Evolutionary conservation across 2,329 filamentous ascomycete species (phyloP).

Genomic region (Cladophialophora bantiana): DNA sequence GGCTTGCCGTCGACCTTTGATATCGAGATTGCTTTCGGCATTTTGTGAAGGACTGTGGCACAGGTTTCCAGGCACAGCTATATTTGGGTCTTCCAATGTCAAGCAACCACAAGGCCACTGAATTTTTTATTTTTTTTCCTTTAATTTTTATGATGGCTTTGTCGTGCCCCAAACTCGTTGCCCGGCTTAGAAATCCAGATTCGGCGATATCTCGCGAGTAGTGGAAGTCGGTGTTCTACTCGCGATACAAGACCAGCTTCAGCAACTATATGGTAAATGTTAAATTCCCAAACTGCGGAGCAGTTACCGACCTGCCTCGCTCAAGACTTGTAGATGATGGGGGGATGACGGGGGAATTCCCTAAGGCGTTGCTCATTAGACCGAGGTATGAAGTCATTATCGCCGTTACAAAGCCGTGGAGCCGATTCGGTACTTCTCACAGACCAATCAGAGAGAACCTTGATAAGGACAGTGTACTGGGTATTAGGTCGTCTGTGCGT

Average conservation of each 20-base stretch:
- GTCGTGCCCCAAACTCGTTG: background rate
- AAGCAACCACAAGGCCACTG: background rate
- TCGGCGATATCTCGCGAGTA: constrained; percentile 24
- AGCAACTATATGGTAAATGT: background rate
- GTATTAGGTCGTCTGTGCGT: too few relatives aligned
- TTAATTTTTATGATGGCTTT: background rate
- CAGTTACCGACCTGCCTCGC: background rate
- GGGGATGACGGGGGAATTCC: background rate
- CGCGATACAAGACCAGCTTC: background rate
- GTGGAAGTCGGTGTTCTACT: constrained; percentile 9
- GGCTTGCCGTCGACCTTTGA: constrained; percentile 68
- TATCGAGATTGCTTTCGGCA: constrained; percentile 56
- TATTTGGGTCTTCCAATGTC: background rate
- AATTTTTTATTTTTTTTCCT: background rate
- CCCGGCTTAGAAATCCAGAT: constrained; percentile 25
- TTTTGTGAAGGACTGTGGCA: constrained; percentile 36
- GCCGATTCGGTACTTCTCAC: background rate
- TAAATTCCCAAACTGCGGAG: background rate
- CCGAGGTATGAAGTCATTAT: constrained; percentile 8
- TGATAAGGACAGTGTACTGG: background rate
- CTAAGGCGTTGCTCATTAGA: background rate
- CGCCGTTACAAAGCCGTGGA: constrained; percentile 1
- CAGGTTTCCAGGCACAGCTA: background rate
- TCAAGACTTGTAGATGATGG: background rate
- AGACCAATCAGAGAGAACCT: background rate